Base-by-base conservation (phyloP, 106 monocot genomes). In the Platanthera zijinensis region DNA sequence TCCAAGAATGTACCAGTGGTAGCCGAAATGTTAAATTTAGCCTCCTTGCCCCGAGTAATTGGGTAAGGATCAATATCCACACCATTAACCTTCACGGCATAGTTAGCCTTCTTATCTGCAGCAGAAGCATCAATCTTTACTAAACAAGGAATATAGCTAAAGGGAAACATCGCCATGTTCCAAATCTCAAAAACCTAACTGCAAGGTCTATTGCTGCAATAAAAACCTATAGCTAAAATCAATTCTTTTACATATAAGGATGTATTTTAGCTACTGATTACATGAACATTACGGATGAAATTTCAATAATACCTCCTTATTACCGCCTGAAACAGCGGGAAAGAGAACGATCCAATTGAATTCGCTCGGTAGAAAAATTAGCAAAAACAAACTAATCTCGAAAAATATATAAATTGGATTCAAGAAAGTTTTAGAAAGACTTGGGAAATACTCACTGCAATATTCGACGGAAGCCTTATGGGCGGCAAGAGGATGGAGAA, bases 61-160 rank as follows among this genome's bases (percentile, higher is more conserved):
- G 75, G 75, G 18, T 61, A 56, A n/a, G 75, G 75, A 45, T 45
- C 45, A 76, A 76, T 76, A n/a, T 71, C 76, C 46, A 81, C 69
- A 28, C 69, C 69, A 6, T 15, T 76, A 12, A 81, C 81, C 75
- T 81, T 81, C 39, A 81, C 75, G 5, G 76, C 25, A 28, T 82
- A 82, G 5, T 73, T 46, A 48, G 75, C 61, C 47, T 76, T 76
- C 61, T 76, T 76, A 57, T 76, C 75, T 76, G 75, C 75, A 76
- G 32, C 17, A 13, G 56, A 53, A 17, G 19, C 28, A 73, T 8
- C 18, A 6, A 17, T n/a, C 72, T 50, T 50, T 49, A 11, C 46
- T 10, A 6, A 14, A 72, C 21, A 50, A 50, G 12, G 19, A 72
- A 50, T n/a, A 72, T 17, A 17, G 10, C n/a, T 6, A 67, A 67